phyloP scores from a whole-genome alignment of 805 yeast genomes.

The Jamesozyma rosinii region DNA sequence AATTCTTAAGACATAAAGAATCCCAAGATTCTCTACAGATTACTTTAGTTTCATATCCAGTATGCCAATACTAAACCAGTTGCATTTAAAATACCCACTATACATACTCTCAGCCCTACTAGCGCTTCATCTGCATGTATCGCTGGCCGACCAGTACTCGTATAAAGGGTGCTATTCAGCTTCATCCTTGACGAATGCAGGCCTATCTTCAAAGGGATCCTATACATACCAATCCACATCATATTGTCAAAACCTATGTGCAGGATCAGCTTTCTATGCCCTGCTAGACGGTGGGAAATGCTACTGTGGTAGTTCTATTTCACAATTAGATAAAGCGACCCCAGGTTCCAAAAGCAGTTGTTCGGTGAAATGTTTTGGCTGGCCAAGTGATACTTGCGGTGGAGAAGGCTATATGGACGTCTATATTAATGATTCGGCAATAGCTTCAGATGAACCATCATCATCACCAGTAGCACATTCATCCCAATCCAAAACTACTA shows the following conservation, averaged over 20 bases:
- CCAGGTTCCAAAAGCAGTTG: conserved; percentile 39
- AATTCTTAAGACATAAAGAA: no score
- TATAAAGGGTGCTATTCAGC: conserved; percentile 34
- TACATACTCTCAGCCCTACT: neutral
- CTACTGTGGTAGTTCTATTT: conserved; percentile 49
- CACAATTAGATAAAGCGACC: conserved; percentile 33
- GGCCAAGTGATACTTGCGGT: conserved; percentile 53
- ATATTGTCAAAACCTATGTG: conserved; percentile 47
- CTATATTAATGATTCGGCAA: conserved; percentile 30
- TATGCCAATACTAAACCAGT: no score
- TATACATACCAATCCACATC: conserved; percentile 51
- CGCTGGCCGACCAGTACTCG: conserved; percentile 26
- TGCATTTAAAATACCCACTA: neutral
- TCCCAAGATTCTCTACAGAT: no score
- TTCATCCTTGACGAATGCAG: conserved; percentile 16
- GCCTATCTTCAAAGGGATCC: conserved; percentile 34
- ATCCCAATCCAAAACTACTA: neutral
- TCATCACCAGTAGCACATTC: neutral
- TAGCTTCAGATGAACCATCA: neutral
- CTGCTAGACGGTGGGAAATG: conserved; percentile 47
- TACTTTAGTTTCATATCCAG: no score
- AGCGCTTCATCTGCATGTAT: conserved; percentile 19
- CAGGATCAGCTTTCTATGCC: conserved; percentile 42
- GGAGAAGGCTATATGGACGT: conserved; percentile 44
- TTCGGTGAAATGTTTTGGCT: conserved; percentile 49